A percentile compares a stretch with the other conserved stretches of the same genome.
Evolutionary conservation across 441 rosid species (phyloP).

Genomic region (Populus tomentosa): DNA sequence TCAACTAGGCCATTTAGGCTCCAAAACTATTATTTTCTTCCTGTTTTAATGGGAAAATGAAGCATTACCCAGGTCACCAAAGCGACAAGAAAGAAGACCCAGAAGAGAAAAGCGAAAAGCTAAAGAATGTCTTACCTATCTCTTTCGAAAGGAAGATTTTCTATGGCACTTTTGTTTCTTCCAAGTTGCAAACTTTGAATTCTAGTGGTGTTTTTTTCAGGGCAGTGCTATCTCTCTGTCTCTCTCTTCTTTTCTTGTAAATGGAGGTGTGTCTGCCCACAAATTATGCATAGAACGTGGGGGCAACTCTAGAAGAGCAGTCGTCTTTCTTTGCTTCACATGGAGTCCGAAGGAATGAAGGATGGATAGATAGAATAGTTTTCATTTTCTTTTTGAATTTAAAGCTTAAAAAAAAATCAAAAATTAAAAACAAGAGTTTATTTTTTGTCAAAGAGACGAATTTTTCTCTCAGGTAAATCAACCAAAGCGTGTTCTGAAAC

Average conservation of each 20-base stretch:
- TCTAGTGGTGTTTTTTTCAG: not conserved
- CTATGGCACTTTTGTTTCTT: not conserved
- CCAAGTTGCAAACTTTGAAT: conserved; percentile 12
- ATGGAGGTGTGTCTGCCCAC: conserved; percentile 14
- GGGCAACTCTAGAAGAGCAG: conserved; percentile 23
- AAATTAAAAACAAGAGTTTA: too few species aligned
- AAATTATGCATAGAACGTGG: conserved; percentile 45
- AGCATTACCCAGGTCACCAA: conserved; percentile 29
- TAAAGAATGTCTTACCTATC: conserved; percentile 15
- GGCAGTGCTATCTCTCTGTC: not conserved
- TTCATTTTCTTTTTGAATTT: not conserved
- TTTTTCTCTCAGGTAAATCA: not conserved
- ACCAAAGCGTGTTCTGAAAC: conserved; percentile 1
- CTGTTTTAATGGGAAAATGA: conserved; percentile 18
- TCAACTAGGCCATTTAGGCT: conserved; percentile 2
- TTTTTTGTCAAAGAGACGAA: not conserved
- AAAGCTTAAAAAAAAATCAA: not conserved
- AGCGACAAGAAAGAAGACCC: not conserved
- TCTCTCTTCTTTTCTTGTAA: conserved; percentile 1
- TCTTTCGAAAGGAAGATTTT: conserved; percentile 5
- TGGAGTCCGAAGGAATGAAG: conserved; percentile 1
- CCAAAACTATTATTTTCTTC: conserved; percentile 4
- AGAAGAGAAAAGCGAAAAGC: conserved; percentile 23
- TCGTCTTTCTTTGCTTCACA: conserved; percentile 22
- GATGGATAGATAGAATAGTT: not conserved